phyloP scores from a whole-genome alignment of 1,139 yeast genomes.

The Kazachstania sp. region DNA sequence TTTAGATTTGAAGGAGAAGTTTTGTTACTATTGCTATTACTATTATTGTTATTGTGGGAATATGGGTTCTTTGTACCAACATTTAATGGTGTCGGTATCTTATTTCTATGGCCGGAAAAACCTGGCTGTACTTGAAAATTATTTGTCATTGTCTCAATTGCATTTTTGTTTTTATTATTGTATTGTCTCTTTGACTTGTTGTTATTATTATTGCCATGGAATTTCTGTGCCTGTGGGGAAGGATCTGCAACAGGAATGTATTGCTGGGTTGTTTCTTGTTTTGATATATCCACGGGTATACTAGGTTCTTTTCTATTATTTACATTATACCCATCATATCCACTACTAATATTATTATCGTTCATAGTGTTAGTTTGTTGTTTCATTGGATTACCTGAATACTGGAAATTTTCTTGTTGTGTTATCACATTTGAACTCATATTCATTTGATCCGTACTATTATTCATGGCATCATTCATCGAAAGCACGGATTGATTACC shows the following conservation, averaged over 20 bases:
- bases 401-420: neutral
- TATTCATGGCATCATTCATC: neutral
- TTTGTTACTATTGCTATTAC: no score
- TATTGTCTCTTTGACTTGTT: neutral
- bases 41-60: neutral
- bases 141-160: neutral
- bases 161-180: neutral
- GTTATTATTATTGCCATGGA: neutral
- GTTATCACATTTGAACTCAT: neutral
- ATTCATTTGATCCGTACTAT: neutral
- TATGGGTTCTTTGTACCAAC: neutral
- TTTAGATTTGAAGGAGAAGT: neutral
- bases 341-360: no score
- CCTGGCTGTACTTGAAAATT: neutral
- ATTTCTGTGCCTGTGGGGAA: neutral
- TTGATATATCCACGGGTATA: neutral
- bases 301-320: neutral
- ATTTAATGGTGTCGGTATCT: conserved; percentile 2
- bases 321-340: neutral
- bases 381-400: neutral
- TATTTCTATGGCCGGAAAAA: neutral
- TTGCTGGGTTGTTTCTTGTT: neutral
- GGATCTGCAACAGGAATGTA: neutral
- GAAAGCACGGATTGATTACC: neutral
- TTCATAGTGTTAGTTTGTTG: neutral